Percentiles rank a stretch among this genome's conserved stretches.
phyloP scores from a whole-genome alignment of 306 rosid genomes.

The Morella rubra region DNA sequence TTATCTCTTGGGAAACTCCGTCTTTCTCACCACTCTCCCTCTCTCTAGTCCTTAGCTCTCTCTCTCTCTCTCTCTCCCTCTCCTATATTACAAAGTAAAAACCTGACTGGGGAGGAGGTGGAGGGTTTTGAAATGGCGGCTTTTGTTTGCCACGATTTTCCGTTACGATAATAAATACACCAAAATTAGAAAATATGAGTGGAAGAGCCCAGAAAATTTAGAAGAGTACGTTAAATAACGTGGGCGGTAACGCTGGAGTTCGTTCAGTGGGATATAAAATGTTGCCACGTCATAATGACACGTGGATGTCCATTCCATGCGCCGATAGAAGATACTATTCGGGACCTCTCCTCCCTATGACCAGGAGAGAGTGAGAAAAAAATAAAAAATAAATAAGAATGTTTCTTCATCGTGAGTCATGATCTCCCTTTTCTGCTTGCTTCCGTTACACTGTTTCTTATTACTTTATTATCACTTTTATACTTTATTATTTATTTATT shows the following conservation, averaged over 20 bases:
- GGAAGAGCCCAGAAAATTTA: too few relatives aligned
- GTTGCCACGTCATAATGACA: background rate
- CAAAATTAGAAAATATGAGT: too few relatives aligned
- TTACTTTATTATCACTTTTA: background rate
- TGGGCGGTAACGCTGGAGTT: too few relatives aligned
- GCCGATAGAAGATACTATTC: too few relatives aligned
- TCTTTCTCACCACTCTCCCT: background rate
- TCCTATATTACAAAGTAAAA: background rate
- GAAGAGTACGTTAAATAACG: too few relatives aligned
- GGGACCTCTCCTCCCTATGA: background rate
- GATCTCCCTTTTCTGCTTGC: background rate
- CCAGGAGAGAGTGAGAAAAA: background rate
- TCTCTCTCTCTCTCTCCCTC: background rate
- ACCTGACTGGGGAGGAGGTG: background rate
- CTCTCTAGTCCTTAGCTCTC: background rate
- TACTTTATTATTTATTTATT: too few relatives aligned
- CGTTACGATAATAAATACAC: background rate
- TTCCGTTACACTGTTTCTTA: background rate
- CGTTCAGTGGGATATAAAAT: background rate
- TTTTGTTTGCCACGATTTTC: slow-evolving; percentile 10
- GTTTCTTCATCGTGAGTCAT: background rate
- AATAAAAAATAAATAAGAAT: background rate
- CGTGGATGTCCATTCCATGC: background rate
- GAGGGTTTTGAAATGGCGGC: slow-evolving; percentile 17
- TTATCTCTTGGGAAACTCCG: background rate